Conservation (phyloP, 768 basidiomycete species). For the Gyrodon lividus region DNA sequence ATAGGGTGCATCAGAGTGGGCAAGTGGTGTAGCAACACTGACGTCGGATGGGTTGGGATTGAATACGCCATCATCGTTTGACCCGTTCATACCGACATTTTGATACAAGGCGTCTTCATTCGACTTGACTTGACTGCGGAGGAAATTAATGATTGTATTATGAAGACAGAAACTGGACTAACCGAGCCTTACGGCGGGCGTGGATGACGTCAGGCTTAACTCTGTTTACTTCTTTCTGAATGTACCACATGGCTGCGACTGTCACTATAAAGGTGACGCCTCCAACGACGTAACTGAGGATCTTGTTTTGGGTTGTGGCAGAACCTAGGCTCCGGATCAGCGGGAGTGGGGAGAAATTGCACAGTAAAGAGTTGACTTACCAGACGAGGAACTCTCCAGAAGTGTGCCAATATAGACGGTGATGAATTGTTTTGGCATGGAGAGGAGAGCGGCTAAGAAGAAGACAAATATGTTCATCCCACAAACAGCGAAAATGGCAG, state of each 20-base stretch:
- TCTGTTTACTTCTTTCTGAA: slow-evolving; percentile 66
- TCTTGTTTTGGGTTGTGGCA: slow-evolving; percentile 45
- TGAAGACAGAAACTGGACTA: slow-evolving; percentile 8
- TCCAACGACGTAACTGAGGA: slow-evolving; percentile 69
- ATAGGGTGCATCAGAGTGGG: slow-evolving; percentile 31
- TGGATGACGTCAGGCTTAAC: slow-evolving; percentile 69
- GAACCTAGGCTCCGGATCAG: slow-evolving; percentile 16
- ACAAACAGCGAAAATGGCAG: slow-evolving; percentile 84
- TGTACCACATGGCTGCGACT: slow-evolving; percentile 79
- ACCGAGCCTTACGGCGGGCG: slow-evolving; percentile 70
- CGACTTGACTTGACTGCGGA: slow-evolving; percentile 53
- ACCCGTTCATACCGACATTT: slow-evolving; percentile 27
- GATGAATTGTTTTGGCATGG: slow-evolving; percentile 88
- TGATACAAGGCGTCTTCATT: slow-evolving; percentile 33
- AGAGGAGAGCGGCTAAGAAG: slow-evolving; percentile 73
- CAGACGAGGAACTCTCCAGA: slow-evolving; percentile 48
- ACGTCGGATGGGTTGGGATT: slow-evolving; percentile 41
- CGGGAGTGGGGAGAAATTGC: background rate
- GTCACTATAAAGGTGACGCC: slow-evolving; percentile 72
- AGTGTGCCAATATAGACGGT: slow-evolving; percentile 89
- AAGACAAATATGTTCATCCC: slow-evolving; percentile 84
- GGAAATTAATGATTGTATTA: slow-evolving; percentile 3
- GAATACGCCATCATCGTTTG: slow-evolving; percentile 34
- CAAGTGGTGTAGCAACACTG: slow-evolving; percentile 34
- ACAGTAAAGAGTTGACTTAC: slow-evolving; percentile 8